These are phyloP conservation scores for Saccharomycopsis microspora DNA, from an alignment of 805 yeast genomes.

Conservation along the genomic window DNA sequence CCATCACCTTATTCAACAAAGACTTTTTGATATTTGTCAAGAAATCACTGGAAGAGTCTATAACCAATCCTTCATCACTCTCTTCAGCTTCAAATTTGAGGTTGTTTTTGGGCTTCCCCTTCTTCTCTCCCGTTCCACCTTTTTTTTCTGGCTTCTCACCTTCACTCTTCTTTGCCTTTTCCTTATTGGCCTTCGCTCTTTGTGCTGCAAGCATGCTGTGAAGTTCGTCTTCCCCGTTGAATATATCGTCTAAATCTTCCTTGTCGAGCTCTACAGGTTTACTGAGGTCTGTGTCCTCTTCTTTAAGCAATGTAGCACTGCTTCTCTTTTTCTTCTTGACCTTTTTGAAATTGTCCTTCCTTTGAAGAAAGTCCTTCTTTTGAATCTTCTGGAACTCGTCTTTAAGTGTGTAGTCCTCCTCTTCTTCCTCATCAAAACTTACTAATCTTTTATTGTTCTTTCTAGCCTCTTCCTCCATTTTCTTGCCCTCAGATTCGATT, in stretches of 20 bases:
- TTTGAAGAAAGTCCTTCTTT: not conserved
- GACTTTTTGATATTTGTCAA: conserved; percentile 18
- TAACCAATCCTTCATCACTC: conserved; percentile 14
- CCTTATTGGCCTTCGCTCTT: not conserved
- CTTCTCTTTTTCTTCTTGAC: conserved; percentile 1
- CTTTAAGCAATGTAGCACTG: conserved; percentile 15
- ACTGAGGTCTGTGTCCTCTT: conserved; percentile 17
- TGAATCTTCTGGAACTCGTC: not conserved
- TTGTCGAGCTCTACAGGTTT: conserved; percentile 19
- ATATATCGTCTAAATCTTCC: not conserved
- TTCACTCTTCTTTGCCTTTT: not conserved
- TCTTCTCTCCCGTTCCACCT: not conserved
- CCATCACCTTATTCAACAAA: not conserved
- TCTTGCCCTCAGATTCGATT: not conserved
- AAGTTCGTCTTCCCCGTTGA: conserved; percentile 5
- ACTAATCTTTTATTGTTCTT: conserved; percentile 7
- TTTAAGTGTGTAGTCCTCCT: not conserved
- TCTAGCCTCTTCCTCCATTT: conserved; percentile 6
- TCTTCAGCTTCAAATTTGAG: conserved; percentile 9
- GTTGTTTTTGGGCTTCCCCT: not conserved
- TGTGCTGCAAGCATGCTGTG: conserved; percentile 17
- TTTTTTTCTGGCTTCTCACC: conserved; percentile 3
- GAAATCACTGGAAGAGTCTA: conserved; percentile 25
- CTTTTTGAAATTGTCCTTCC: conserved; percentile 1
- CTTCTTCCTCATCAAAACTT: conserved; percentile 6